phyloP scores from a whole-genome alignment of 2,329 filamentous ascomycete species.

The Fonsecaea multimorphosa region DNA sequence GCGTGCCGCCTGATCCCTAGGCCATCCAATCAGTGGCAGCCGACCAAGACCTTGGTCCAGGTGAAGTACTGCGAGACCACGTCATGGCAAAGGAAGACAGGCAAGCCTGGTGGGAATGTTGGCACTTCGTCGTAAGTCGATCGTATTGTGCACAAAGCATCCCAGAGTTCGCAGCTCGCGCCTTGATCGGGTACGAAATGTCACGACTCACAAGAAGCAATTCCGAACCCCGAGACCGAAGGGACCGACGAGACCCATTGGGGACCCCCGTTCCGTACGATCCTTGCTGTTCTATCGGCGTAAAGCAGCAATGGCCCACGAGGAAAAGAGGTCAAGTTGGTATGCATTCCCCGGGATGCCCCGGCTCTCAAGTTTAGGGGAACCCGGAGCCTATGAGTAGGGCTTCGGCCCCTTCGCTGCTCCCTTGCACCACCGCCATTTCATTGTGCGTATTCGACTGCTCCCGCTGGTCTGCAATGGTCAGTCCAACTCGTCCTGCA shows the following conservation, averaged over 20 bases:
- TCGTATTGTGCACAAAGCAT: neutral
- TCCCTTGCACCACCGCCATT: neutral
- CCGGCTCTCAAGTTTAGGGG: neutral
- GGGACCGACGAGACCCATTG: neutral
- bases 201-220: too few species aligned
- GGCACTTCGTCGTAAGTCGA: neutral
- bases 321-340: neutral
- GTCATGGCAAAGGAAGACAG: neutral
- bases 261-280: neutral
- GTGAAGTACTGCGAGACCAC: neutral
- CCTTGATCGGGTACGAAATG: neutral
- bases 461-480: neutral
- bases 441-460: neutral
- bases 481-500: neutral
- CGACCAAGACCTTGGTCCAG: neutral
- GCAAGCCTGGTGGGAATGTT: neutral
- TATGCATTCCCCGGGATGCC: neutral
- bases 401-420: neutral
- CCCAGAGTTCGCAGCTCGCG: neutral
- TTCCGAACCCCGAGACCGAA: slow-evolving; percentile 1
- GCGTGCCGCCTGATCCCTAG: slow-evolving; percentile 5
- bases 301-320: slow-evolving; percentile 1
- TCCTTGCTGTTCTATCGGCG: neutral
- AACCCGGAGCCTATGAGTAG: neutral
- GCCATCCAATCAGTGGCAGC: neutral